Evolutionary conservation across 768 basidiomycete genomes (phyloP).

Genomic region (Paxillus rubicundulus): DNA sequence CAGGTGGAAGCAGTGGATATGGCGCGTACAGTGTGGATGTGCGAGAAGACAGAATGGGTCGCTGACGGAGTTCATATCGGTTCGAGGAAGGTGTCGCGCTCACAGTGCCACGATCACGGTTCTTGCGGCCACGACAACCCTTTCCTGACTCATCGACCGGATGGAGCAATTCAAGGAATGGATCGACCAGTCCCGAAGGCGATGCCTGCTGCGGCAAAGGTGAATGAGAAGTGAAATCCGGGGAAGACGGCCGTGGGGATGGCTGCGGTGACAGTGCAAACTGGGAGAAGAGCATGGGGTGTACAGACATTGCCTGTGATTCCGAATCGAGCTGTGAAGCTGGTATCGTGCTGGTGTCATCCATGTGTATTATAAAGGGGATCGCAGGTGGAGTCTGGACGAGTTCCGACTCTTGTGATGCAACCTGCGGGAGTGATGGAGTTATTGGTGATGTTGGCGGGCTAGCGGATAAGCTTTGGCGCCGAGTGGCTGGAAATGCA

Average conservation of each 20-base stretch:
- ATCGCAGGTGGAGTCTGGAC: constrained; percentile 47
- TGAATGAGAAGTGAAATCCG: constrained; percentile 3
- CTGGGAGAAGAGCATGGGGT: constrained; percentile 37
- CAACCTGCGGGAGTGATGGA: constrained; percentile 20
- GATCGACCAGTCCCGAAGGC: constrained; percentile 5
- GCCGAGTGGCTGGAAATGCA: constrained; percentile 8
- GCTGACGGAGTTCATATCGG: constrained; percentile 32
- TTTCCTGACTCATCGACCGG: constrained; percentile 6
- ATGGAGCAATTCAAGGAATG: constrained; percentile 9
- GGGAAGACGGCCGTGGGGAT: constrained; percentile 10
- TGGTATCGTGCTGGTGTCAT: constrained; percentile 33
- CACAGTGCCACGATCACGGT: constrained; percentile 7
- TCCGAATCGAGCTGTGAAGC: constrained; percentile 37
- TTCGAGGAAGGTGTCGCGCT: constrained; percentile 8
- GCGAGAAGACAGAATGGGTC: constrained; percentile 20
- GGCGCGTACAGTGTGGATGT: constrained; percentile 7
- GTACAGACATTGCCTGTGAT: constrained; percentile 27
- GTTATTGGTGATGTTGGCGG: constrained; percentile 30
- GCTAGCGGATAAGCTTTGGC: constrained; percentile 14
- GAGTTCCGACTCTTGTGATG: constrained; percentile 46
- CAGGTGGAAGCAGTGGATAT: constrained; percentile 2
- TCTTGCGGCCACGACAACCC: constrained; percentile 7
- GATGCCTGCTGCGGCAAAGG: constrained; percentile 5
- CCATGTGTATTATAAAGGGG: constrained; percentile 29
- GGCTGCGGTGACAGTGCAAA: constrained; percentile 31